Conservation (phyloP, 257 asterid genomes). For the Nyctanthes arbortristis region DNA sequence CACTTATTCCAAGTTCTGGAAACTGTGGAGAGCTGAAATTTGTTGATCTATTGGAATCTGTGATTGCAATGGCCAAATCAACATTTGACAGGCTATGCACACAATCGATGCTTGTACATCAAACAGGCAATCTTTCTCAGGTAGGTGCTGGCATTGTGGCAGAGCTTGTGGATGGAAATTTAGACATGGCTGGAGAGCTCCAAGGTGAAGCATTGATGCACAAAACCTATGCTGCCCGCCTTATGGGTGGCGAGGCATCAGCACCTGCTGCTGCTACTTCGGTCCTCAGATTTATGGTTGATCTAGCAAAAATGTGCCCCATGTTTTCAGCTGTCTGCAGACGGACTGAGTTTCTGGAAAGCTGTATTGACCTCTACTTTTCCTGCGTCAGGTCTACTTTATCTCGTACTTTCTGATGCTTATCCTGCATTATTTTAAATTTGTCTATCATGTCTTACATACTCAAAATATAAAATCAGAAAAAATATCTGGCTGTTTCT, state of each 20-base stretch:
- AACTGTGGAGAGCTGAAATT: conserved; percentile 76
- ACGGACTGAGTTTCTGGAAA: conserved; percentile 90
- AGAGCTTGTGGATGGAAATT: conserved; percentile 82
- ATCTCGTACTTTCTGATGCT: conserved; percentile 5
- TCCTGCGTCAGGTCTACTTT: conserved; percentile 87
- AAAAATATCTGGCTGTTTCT: conserved; percentile 17
- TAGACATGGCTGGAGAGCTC: conserved; percentile 92
- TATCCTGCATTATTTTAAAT: neutral
- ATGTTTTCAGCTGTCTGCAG: conserved; percentile 91
- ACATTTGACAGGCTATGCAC: conserved; percentile 84
- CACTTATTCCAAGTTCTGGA: conserved; percentile 94
- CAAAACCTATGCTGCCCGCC: conserved; percentile 98
- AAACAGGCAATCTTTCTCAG: conserved; percentile 90
- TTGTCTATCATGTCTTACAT: conserved; percentile 18
- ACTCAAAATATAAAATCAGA: conserved; percentile 14
- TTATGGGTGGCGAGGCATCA: conserved; percentile 99
- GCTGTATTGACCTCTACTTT: conserved; percentile 92
- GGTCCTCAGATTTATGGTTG: conserved; percentile 97
- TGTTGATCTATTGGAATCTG: conserved; percentile 83
- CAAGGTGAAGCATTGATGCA: conserved; percentile 99
- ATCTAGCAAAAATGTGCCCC: conserved; percentile 97
- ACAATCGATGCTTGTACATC: conserved; percentile 90
- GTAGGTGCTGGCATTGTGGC: conserved; percentile 94
- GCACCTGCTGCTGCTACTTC: conserved; percentile 99
- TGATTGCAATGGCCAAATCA: conserved; percentile 96